Evolutionary conservation across 192 early-diverging fungal genomes (phyloP).

Genomic region (Rhizoclosmatium sp.): DNA sequence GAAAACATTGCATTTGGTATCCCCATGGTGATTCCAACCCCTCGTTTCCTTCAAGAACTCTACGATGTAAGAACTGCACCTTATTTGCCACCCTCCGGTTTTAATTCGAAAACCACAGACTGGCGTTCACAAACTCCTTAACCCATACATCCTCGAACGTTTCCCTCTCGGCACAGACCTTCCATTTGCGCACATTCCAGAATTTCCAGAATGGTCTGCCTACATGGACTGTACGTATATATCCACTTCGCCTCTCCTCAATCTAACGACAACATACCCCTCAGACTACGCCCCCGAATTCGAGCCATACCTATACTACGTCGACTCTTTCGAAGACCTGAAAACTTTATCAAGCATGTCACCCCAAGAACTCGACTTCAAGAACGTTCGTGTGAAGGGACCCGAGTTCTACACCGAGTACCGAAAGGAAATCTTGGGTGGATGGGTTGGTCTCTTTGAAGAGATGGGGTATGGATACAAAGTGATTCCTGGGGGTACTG

Average conservation of each 20-base stretch:
- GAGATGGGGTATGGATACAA: conserved; percentile 29
- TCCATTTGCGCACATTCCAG: background rate
- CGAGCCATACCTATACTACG: conserved; percentile 26
- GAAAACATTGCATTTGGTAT: conserved; percentile 38
- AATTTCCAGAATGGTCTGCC: conserved; percentile 18
- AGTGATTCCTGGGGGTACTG: too few relatives aligned
- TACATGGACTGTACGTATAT: conserved; percentile 19
- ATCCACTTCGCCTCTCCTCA: too few relatives aligned
- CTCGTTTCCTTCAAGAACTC: conserved; percentile 19
- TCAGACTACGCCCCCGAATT: conserved; percentile 24
- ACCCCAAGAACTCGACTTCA: conserved; percentile 5
- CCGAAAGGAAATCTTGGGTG: conserved; percentile 5
- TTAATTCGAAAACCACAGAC: background rate
- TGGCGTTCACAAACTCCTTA: conserved; percentile 4
- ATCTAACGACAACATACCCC: too few relatives aligned
- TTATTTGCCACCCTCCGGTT: conserved; percentile 3
- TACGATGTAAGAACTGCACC: background rate
- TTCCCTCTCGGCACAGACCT: conserved; percentile 4
- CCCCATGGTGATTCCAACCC: conserved; percentile 23
- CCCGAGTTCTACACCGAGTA: conserved; percentile 15
- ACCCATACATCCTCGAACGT: conserved; percentile 13
- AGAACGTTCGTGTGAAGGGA: conserved; percentile 8
- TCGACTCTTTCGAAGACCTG: conserved; percentile 11
- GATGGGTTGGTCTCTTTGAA: conserved; percentile 19
- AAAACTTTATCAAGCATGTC: background rate